Evolutionary conservation across 148 eudicot genomes (phyloP).

Genomic region (Spergularia marina): DNA sequence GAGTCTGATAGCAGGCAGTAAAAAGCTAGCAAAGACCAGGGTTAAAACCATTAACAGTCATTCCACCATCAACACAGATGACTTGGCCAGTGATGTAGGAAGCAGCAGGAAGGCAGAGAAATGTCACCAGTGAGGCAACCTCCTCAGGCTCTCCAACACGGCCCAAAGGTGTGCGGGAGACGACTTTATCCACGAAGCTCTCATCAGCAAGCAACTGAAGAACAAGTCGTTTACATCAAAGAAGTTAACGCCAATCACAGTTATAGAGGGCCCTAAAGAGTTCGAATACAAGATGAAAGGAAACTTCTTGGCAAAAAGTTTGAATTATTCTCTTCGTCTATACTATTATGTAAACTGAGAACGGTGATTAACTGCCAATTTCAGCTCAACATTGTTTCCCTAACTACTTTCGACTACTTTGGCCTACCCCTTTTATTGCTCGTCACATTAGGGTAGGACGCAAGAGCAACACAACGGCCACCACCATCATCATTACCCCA

Average conservation of each 20-base stretch:
- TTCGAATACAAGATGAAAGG: background rate
- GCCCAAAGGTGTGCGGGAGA: constrained; percentile 57
- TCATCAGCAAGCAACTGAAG: constrained; percentile 38
- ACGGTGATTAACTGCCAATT: background rate
- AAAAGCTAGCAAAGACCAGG: constrained; percentile 23
- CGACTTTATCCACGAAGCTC: constrained; percentile 44
- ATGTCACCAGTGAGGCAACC: constrained; percentile 78
- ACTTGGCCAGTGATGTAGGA: constrained; percentile 83
- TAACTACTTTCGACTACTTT: background rate
- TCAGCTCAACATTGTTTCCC: background rate
- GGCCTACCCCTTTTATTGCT: background rate
- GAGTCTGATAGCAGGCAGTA: background rate
- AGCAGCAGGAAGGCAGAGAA: constrained; percentile 88
- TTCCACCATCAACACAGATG: constrained; percentile 80
- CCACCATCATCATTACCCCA: background rate
- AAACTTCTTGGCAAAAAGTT: background rate
- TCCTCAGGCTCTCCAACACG: constrained; percentile 71
- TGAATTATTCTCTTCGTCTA: background rate
- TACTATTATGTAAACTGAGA: background rate
- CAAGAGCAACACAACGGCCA: no score
- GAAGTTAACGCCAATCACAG: background rate
- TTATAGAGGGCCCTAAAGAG: constrained; percentile 6
- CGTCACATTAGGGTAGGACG: no score
- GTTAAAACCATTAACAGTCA: constrained; percentile 60
- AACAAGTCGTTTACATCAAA: background rate